These are phyloP conservation scores for Microstegium vimineum DNA, from an alignment of 176 grass and related monocot species.

Conservation along the genomic window DNA sequence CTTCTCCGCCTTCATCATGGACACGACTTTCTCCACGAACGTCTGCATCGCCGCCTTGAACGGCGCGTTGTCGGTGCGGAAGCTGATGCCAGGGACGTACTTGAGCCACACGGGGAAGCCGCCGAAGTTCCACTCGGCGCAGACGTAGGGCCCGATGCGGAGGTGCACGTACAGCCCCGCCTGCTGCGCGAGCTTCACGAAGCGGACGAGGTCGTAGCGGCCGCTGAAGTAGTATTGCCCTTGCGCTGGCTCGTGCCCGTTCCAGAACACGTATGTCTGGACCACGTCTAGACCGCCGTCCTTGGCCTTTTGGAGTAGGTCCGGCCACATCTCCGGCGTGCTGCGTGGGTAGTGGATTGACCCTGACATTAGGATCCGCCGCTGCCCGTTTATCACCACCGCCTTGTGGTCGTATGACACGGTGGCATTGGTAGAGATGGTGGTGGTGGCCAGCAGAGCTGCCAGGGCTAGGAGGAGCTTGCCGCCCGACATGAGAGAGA, in stretches of 20 bases:
- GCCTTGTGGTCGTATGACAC: slow-evolving; percentile 79
- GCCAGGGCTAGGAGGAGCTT: background rate
- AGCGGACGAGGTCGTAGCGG: slow-evolving; percentile 90
- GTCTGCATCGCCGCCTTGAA: slow-evolving; percentile 94
- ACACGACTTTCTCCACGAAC: slow-evolving; percentile 91
- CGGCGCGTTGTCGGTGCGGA: slow-evolving; percentile 81
- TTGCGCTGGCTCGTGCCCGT: slow-evolving; percentile 78
- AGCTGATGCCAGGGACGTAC: slow-evolving; percentile 91
- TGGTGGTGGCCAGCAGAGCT: background rate
- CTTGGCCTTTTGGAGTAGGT: slow-evolving; percentile 92
- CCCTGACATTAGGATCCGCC: slow-evolving; percentile 83
- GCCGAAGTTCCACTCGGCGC: slow-evolving; percentile 94
- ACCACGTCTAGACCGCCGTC: slow-evolving; percentile 89
- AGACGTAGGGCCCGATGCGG: slow-evolving; percentile 91
- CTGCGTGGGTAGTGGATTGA: slow-evolving; percentile 99
- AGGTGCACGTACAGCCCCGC: slow-evolving; percentile 89
- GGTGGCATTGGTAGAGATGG: slow-evolving; percentile 35
- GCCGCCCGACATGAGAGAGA: slow-evolving; percentile 33
- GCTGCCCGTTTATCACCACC: slow-evolving; percentile 59
- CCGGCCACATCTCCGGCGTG: slow-evolving; percentile 99
- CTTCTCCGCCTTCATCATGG: slow-evolving; percentile 87
- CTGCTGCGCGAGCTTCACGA: slow-evolving; percentile 78
- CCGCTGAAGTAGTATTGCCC: slow-evolving; percentile 89
- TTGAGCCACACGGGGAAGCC: slow-evolving; percentile 98
- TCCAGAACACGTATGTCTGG: slow-evolving; percentile 98